Evolutionary conservation across 2,329 filamentous ascomycete genomes (phyloP), one percentile per base, ranked within the genome.

Genomic region (Alternaria sp.): DNA sequence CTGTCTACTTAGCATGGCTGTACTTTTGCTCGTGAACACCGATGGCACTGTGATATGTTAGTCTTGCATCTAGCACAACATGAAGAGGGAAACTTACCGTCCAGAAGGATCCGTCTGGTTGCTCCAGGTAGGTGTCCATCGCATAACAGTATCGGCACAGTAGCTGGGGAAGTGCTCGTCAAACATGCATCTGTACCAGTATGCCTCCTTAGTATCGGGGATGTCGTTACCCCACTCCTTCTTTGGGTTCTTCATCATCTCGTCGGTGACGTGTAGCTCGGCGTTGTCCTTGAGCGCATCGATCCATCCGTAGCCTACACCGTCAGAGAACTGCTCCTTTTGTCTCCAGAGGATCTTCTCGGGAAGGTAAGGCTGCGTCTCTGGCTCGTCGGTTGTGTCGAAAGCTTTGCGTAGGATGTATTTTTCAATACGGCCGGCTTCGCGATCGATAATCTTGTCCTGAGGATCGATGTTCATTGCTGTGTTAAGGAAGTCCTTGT

Each of bases 261-360:
- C 94, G 76, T 99, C 94, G 18, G 92, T 96, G 57, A 99, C 91
- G 58, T 95, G 88, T 66, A 89, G 80, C 82, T 96, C 93, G 34
- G 95, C 95, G 75, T 91, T 92, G 81, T 98, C 95, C 86, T 97
- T 98, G 73, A 99, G 88, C 7, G 90, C 91, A 76, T 99, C 95
- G 77, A 99, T 99, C 95, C 95, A 99, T 65, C 95, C 94, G 83
- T 99, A 99, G 59, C 95, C 95, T 59, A 99, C 95, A 78, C 95
- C 96, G 75, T 99, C 96, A 60, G 91, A 96, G 85, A 99, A 99
- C 83, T 99, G 95, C 84, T 99, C 95, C 88, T 99, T 99, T 82
- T 99, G 96, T 78, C 96, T 88, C 91, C 93, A 99, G 57, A 99
- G 89, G 71, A 99, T 99, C 79, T 94, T 89, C 18, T 97, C 90